Evolutionary conservation across 805 yeast species (phyloP).

Genomic region (Tanozyma kutaoensis): DNA sequence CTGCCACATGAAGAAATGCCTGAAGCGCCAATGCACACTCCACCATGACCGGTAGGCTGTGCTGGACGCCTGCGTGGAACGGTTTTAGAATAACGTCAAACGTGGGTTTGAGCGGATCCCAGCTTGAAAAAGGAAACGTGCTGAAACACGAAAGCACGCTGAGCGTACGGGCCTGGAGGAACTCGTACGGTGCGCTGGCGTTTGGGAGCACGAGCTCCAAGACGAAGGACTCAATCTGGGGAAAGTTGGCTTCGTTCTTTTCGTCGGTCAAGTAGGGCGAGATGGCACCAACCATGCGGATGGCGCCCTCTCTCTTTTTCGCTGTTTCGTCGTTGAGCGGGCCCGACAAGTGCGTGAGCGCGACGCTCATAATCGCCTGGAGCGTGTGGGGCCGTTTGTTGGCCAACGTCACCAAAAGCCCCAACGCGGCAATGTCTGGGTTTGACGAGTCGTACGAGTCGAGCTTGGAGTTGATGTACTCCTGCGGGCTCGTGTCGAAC

Average conservation of each 20-base stretch:
- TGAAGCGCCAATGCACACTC: slow-evolving; percentile 82
- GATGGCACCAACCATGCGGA: slow-evolving; percentile 68
- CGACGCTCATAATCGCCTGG: slow-evolving; percentile 33
- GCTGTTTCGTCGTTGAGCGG: slow-evolving; percentile 33
- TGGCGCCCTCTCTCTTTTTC: slow-evolving; percentile 62
- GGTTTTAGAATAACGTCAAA: slow-evolving; percentile 21
- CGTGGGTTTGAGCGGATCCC: slow-evolving; percentile 10
- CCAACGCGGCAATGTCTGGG: slow-evolving; percentile 71
- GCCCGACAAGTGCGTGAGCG: slow-evolving; percentile 34
- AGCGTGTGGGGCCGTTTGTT: slow-evolving; percentile 44
- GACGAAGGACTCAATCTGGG: slow-evolving; percentile 64
- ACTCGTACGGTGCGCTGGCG: slow-evolving; percentile 45
- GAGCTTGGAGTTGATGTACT: slow-evolving; percentile 59
- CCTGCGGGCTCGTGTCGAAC: slow-evolving; percentile 81
- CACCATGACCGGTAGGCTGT: slow-evolving; percentile 59
- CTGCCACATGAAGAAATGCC: slow-evolving; percentile 51
- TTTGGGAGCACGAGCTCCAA: slow-evolving; percentile 57
- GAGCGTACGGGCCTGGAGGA: slow-evolving; percentile 65
- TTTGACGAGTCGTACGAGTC: slow-evolving; percentile 35
- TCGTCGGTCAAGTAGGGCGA: slow-evolving; percentile 42
- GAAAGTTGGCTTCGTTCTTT: slow-evolving; percentile 23
- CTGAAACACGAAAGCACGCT: slow-evolving; percentile 56
- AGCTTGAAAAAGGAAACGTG: slow-evolving; percentile 34
- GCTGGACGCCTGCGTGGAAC: slow-evolving; percentile 10
- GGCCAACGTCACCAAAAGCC: slow-evolving; percentile 59